A percentile compares a stretch with the other conserved stretches of the same genome.
Evolutionary conservation across 768 basidiomycete genomes (phyloP).

Genomic region (Collybia nuda): DNA sequence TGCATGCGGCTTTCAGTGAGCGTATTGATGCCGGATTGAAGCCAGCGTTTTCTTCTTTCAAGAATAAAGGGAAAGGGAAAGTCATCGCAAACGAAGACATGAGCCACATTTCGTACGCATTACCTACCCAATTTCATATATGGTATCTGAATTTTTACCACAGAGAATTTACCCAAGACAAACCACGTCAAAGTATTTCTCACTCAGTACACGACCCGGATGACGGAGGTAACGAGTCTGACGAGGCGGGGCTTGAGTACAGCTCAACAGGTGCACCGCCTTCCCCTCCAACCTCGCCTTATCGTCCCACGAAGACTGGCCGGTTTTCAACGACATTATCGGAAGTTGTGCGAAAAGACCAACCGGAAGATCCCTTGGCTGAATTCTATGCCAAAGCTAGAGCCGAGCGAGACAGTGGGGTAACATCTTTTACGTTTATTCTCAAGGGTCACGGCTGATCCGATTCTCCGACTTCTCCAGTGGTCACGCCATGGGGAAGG

Average conservation of each 20-base stretch:
- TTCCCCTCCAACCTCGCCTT: slow-evolving; percentile 15
- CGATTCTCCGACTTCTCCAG: slow-evolving; percentile 15
- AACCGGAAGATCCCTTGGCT: slow-evolving; percentile 53
- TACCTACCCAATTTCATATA: background rate
- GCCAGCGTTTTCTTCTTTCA: slow-evolving; percentile 7
- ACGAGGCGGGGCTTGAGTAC: background rate
- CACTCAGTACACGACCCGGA: slow-evolving; percentile 15
- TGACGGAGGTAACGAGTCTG: slow-evolving; percentile 16
- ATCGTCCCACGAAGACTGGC: background rate
- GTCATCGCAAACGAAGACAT: slow-evolving; percentile 24
- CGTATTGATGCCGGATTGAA: slow-evolving; percentile 46
- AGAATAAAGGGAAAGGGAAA: slow-evolving; percentile 27
- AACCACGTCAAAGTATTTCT: slow-evolving; percentile 7
- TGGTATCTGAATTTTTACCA: background rate
- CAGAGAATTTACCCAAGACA: slow-evolving; percentile 38
- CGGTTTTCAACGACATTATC: background rate
- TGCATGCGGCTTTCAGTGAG: slow-evolving; percentile 46
- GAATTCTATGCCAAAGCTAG: slow-evolving; percentile 63
- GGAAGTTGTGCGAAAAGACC: slow-evolving; percentile 3
- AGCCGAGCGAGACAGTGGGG: slow-evolving; percentile 44
- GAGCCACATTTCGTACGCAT: slow-evolving; percentile 50
- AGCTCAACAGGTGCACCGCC: slow-evolving; percentile 1
- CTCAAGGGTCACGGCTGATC: background rate
- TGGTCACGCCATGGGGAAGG: slow-evolving; percentile 35
- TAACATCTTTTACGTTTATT: slow-evolving; percentile 20